Conservation (phyloP, 2,329 filamentous ascomycete genomes). For the Lasiodiplodia gonubiensis region DNA sequence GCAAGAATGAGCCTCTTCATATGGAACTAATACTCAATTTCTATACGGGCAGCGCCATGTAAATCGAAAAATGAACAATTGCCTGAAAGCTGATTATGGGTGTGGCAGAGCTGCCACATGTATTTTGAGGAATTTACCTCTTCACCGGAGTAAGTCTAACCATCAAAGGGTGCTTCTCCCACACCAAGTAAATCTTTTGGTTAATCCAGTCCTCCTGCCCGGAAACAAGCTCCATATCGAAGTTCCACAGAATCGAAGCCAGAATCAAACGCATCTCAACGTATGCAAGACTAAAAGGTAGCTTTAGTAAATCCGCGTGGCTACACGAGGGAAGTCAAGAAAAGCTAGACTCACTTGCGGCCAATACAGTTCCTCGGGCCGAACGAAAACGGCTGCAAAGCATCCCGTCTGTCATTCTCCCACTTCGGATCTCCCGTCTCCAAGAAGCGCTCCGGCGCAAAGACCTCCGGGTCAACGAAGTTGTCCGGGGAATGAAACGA, state of each 20-base stretch:
- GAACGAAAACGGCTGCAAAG: conserved; percentile 51
- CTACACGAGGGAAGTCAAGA: background rate
- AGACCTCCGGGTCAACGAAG: conserved; percentile 45
- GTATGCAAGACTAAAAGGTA: conserved; percentile 40
- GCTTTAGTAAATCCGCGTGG: background rate
- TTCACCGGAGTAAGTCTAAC: conserved; percentile 32
- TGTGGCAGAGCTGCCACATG: too few species aligned
- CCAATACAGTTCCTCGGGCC: conserved; percentile 49
- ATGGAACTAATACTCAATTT: too few species aligned
- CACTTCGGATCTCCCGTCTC: conserved; percentile 36
- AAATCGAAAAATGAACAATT: too few species aligned
- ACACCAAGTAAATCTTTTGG: conserved; percentile 44
- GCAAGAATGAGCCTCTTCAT: too few species aligned
- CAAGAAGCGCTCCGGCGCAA: conserved; percentile 51
- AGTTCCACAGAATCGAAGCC: conserved; percentile 44
- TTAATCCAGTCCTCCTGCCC: conserved; percentile 39
- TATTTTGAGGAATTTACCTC: background rate
- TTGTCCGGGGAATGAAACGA: conserved; percentile 33
- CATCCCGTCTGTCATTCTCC: conserved; percentile 40
- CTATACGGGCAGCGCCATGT: too few species aligned
- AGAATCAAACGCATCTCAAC: conserved; percentile 52
- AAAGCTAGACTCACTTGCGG: conserved; percentile 39
- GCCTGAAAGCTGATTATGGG: too few species aligned
- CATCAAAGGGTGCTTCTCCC: conserved; percentile 45
- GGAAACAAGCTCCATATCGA: conserved; percentile 45